Evolutionary conservation across 1,139 yeast genomes (phyloP), one percentile per base, ranked within the genome.

Genomic region (Meyerozyma guilliermondii): DNA sequence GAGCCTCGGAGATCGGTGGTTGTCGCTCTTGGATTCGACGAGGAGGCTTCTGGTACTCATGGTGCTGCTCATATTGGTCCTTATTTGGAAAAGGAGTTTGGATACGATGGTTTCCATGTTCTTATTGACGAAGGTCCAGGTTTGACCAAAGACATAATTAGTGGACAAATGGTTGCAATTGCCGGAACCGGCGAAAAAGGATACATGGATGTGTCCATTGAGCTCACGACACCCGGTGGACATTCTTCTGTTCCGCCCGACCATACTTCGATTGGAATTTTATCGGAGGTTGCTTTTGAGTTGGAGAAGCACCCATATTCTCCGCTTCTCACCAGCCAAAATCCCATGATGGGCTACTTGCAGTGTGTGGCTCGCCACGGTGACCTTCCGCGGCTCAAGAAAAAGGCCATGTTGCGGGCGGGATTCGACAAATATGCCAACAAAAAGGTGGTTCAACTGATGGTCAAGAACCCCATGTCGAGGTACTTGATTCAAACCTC

Each of bases 241-340:
- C 91, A 84, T 53, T 80, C 89, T 1, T 79, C 86, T 2, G 62
- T 76, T n/a, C 91, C 91, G 9, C 85, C 84, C 6, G 79, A 73
- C 47, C 87, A 82, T 55, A 83, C 88, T 1, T 73, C 82, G n/a
- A 82, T 84, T 56, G 91, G 91, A n/a, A 72, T 84, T 35, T 65
- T 81, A 48, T 70, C 83, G 2, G 76, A 76, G 43, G 61, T 83
- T 43, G 68, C 80, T 17, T 56, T 64, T 18, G 53, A 59, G 29
- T 66, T 82, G 35, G 89, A 83, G 54, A 55, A 56, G 13, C 68
- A 73, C 43, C 79, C 78, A 8, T 80, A 68, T 51, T 57, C 59
- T 16, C 63, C 78, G 3, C 57, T 65, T 18, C 64, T 82, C 45
- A 62, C 74, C 6, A 52, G 61, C 3, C 63, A 64, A 41, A 80